A percentile compares a stretch with the other conserved stretches of the same genome.
Conservation (phyloP, 495 filamentous ascomycete genomes). For the Penicillium coffeae region DNA sequence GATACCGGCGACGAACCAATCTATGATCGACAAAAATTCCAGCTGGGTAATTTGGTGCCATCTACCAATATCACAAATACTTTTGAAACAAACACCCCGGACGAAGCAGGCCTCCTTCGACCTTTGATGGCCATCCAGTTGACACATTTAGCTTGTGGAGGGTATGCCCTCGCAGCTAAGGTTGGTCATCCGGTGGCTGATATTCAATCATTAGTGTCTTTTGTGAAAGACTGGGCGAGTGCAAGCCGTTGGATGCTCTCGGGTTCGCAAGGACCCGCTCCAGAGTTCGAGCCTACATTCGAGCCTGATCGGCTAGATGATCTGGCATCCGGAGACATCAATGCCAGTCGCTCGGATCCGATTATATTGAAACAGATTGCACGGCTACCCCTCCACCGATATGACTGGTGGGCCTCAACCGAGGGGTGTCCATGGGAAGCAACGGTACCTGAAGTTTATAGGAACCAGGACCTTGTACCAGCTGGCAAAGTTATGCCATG, state of each 20-base stretch:
- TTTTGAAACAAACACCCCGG: background rate
- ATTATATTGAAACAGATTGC: constrained; percentile 9
- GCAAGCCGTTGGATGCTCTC: constrained; percentile 17
- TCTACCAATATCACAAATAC: constrained; percentile 6
- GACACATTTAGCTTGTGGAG: constrained; percentile 37
- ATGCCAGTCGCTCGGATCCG: constrained; percentile 16
- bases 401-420: constrained; percentile 30
- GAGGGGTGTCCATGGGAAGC: constrained; percentile 7
- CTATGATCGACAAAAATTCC: constrained; percentile 20
- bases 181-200: constrained; percentile 48
- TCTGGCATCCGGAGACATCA: constrained; percentile 27
- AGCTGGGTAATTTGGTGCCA: constrained; percentile 11
- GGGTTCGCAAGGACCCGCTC: background rate
- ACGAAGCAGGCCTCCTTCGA: constrained; percentile 2
- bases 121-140: constrained; percentile 38
- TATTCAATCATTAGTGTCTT: constrained; percentile 41
- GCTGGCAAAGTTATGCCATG: constrained; percentile 22
- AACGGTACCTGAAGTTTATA: constrained; percentile 15
- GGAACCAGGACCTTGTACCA: constrained; percentile 6
- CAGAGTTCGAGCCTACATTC: constrained; percentile 18
- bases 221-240: constrained; percentile 43
- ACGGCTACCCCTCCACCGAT: constrained; percentile 26
- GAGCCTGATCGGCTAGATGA: constrained; percentile 25
- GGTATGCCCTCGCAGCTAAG: constrained; percentile 37
- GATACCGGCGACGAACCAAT: constrained; percentile 20